Conservation (phyloP, 768 basidiomycete genomes). For the Podaxis sp. region DNA sequence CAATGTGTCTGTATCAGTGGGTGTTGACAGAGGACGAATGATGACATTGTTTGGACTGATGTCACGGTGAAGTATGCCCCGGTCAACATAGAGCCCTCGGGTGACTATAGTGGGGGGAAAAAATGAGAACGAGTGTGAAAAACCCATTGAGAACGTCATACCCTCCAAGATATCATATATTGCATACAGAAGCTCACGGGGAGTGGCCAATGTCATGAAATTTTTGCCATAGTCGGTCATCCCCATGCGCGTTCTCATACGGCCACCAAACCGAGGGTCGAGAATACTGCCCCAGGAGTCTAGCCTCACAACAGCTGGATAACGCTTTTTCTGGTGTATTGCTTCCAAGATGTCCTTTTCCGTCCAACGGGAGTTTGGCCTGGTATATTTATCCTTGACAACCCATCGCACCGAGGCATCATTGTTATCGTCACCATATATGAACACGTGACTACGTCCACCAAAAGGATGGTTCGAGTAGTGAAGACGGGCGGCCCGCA, state of each 20-base stretch:
- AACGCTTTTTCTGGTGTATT: background rate
- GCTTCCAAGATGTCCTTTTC: background rate
- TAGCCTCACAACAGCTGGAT: constrained; percentile 1
- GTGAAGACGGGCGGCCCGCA: background rate
- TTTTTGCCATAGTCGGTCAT: background rate
- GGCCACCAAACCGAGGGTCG: background rate
- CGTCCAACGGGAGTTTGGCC: background rate
- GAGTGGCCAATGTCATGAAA: background rate
- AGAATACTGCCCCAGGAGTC: background rate
- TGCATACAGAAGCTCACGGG: background rate
- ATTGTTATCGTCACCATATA: background rate
- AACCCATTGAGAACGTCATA: constrained; percentile 2
- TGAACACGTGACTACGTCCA: background rate
- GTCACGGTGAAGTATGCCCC: no score
- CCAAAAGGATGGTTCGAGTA: background rate
- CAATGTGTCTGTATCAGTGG: no score
- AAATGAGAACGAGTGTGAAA: no score
- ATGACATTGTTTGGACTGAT: no score
- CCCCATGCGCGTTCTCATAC: background rate
- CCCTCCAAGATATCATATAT: constrained; percentile 18
- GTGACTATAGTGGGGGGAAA: no score
- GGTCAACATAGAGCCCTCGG: no score
- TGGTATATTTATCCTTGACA: constrained; percentile 1
- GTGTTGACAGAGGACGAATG: no score
- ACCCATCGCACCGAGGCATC: background rate